Evolutionary conservation across 176 grass and related monocot species (phyloP).

Genomic region (Otatea glauca): DNA sequence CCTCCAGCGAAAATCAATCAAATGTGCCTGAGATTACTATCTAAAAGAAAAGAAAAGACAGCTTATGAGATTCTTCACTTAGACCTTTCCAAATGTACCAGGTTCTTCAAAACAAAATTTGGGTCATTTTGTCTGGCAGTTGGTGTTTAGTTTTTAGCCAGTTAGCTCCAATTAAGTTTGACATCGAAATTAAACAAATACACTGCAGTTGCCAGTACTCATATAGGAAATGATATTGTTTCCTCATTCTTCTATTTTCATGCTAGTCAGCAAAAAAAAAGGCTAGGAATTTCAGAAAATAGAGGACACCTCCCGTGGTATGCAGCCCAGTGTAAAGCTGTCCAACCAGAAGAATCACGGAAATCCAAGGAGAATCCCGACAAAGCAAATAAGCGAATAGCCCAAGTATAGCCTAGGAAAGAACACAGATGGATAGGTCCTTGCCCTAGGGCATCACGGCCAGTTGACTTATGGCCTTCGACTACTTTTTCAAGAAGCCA

Average conservation of each 20-base stretch:
- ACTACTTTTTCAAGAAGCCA: constrained; percentile 88
- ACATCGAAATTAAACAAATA: constrained; percentile 24
- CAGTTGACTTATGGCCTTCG: constrained; percentile 77
- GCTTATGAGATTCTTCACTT: constrained; percentile 6
- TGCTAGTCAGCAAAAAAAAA: constrained; percentile 32
- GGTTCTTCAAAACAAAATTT: constrained; percentile 36
- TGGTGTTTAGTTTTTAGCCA: background rate
- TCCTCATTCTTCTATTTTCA: constrained; percentile 1
- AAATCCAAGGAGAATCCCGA: constrained; percentile 96
- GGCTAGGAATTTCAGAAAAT: constrained; percentile 33
- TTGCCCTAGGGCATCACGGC: constrained; percentile 73
- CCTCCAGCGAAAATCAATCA: background rate
- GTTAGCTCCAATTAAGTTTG: constrained; percentile 23
- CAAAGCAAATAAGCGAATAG: constrained; percentile 69
- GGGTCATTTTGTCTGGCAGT: constrained; percentile 30
- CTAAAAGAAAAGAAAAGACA: constrained; percentile 29
- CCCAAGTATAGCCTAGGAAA: constrained; percentile 92
- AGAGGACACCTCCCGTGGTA: constrained; percentile 70
- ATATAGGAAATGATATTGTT: constrained; percentile 22
- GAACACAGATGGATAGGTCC: constrained; percentile 94
- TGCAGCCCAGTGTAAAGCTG: constrained; percentile 92
- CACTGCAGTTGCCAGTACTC: constrained; percentile 1
- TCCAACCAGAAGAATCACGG: constrained; percentile 93
- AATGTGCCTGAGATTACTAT: constrained; percentile 16
- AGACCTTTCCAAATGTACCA: constrained; percentile 9